Percentiles rank a stretch among this genome's conserved stretches.
Evolutionary conservation across 768 basidiomycete genomes (phyloP).

Genomic region (Leccinellum luteum): DNA sequence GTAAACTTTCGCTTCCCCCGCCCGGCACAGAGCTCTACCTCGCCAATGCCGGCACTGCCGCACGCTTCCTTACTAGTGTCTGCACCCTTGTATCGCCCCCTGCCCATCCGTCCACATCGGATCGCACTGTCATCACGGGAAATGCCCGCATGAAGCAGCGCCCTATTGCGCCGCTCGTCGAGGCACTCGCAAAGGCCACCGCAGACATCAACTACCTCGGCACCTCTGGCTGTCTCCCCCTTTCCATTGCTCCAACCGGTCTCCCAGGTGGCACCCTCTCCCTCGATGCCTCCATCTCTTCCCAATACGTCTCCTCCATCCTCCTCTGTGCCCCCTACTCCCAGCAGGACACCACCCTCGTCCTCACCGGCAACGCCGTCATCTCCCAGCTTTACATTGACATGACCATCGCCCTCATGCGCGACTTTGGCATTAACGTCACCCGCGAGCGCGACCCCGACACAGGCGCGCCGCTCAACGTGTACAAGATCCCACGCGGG

Average conservation of each 20-base stretch:
- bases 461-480: slow-evolving; percentile 64
- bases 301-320: slow-evolving; percentile 97
- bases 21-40: slow-evolving; percentile 90
- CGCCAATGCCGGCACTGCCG: slow-evolving; percentile 96
- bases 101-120: slow-evolving; percentile 32
- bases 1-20: slow-evolving; percentile 71
- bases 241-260: slow-evolving; percentile 80
- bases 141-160: slow-evolving; percentile 99
- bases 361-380: slow-evolving; percentile 90
- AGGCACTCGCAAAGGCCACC: slow-evolving; percentile 81
- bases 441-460: slow-evolving; percentile 56
- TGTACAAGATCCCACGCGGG: slow-evolving; percentile 85
- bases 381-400: slow-evolving; percentile 99
- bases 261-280: slow-evolving; percentile 79
- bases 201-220: slow-evolving; percentile 77
- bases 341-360: slow-evolving; percentile 72
- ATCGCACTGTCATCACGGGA: slow-evolving; percentile 84
- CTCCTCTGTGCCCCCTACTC: slow-evolving; percentile 97
- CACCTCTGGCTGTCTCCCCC: slow-evolving; percentile 80
- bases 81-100: slow-evolving; percentile 77
- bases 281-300: slow-evolving; percentile 92
- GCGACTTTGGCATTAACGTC: slow-evolving; percentile 81
- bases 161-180: slow-evolving; percentile 92
- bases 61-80: slow-evolving; percentile 95
- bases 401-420: slow-evolving; percentile 99